Evolutionary conservation across 176 grass and related monocot species (phyloP).

Genomic region (Chrysopogon serrulatus): DNA sequence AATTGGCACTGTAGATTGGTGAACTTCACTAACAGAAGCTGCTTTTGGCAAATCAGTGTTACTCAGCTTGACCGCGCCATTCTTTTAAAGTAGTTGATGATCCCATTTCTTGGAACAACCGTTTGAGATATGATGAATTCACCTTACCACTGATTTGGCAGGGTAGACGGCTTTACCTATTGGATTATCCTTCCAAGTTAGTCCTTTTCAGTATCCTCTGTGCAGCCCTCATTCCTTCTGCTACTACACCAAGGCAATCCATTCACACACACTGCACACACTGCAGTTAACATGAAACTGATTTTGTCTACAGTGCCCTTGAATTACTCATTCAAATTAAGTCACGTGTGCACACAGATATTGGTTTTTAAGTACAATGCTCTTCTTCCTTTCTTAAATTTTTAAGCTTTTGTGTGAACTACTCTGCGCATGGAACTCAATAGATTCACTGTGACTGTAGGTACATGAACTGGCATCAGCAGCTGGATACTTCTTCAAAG

Average conservation of each 20-base stretch:
- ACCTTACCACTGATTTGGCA: not conserved
- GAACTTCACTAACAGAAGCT: not conserved
- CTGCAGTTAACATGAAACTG: too few species aligned
- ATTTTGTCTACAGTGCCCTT: not conserved
- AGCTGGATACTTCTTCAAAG: conserved; percentile 67
- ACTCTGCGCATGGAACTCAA: not conserved
- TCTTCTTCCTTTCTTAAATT: not conserved
- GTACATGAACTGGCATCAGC: conserved; percentile 47
- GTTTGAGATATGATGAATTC: not conserved
- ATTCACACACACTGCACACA: not conserved
- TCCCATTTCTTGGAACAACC: not conserved
- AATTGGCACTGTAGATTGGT: not conserved
- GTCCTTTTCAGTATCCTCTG: not conserved
- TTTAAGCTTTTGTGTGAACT: not conserved
- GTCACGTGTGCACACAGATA: not conserved
- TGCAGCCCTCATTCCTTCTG: not conserved
- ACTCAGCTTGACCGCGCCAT: not conserved
- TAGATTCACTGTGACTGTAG: conserved; percentile 10
- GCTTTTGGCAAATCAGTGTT: not conserved
- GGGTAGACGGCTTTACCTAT: not conserved
- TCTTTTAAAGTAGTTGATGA: not conserved
- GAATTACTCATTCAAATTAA: not conserved
- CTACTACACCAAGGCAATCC: not conserved
- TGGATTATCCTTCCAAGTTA: not conserved
- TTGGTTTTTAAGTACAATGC: not conserved